Percentiles rank a stretch among this genome's conserved stretches.
Evolutionary conservation across 1,284 basidiomycete species (phyloP).

Genomic region (Puccinia novopanici): DNA sequence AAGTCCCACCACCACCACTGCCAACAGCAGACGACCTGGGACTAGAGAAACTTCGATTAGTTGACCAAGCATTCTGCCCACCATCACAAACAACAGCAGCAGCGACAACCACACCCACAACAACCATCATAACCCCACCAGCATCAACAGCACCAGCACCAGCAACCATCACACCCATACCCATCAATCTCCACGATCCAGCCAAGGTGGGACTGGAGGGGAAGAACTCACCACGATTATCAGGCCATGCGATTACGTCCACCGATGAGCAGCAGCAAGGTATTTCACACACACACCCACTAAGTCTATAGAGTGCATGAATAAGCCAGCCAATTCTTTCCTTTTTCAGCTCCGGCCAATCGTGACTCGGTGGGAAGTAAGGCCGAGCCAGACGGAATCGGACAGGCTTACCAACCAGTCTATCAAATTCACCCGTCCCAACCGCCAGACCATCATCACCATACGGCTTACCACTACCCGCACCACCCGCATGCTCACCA

Average conservation of each 20-base stretch:
- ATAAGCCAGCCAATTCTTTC: background rate
- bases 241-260: background rate
- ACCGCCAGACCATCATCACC: background rate
- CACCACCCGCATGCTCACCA: conserved; percentile 4
- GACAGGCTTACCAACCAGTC: background rate
- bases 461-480: background rate
- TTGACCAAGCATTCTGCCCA: conserved; percentile 24
- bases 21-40: conserved; percentile 14
- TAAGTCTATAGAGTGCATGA: too few relatives aligned
- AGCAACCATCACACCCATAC: background rate
- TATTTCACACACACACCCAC: background rate
- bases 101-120: background rate
- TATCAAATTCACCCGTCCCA: background rate
- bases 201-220: background rate
- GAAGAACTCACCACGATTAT: background rate
- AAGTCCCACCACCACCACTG: too few relatives aligned
- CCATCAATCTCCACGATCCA: background rate
- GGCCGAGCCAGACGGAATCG: background rate
- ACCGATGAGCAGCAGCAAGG: background rate
- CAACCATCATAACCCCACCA: background rate
- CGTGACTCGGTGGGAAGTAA: background rate
- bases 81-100: background rate
- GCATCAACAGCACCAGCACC: too few relatives aligned
- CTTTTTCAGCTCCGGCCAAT: background rate
- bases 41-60: conserved; percentile 10